These are phyloP conservation scores for Petunia axillaris DNA, from an alignment of 257 asterid species.

Conservation along the genomic window DNA sequence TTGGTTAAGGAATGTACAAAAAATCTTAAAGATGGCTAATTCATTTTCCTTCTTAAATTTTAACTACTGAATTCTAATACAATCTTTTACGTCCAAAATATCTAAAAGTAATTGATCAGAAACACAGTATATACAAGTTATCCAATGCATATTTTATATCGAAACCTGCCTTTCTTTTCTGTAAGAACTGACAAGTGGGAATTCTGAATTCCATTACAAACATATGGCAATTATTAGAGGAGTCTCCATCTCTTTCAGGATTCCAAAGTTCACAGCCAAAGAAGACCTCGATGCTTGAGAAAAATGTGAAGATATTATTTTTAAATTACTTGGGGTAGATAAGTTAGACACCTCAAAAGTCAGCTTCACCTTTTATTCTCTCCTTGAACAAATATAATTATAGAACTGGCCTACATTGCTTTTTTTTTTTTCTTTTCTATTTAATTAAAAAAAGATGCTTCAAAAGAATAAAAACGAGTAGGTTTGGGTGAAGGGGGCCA, in stretches of 20 bases:
- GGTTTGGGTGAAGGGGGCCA: neutral
- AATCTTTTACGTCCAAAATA: too few species aligned
- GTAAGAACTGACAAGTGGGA: neutral
- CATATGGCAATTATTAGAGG: neutral
- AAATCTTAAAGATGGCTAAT: too few species aligned
- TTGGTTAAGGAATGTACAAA: too few species aligned
- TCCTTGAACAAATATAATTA: neutral
- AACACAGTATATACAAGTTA: too few species aligned
- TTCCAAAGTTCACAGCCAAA: neutral
- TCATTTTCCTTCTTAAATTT: too few species aligned
- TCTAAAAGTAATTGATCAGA: too few species aligned
- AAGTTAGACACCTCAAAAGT: neutral
- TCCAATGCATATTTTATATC: too few species aligned
- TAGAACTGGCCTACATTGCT: neutral
- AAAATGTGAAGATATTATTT: neutral
- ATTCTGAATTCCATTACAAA: neutral
- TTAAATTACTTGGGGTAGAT: neutral
- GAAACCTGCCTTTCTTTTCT: too few species aligned
- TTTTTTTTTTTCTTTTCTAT: neutral
- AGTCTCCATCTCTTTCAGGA: neutral
- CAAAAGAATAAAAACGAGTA: neutral
- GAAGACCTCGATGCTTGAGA: slow-evolving; percentile 2
- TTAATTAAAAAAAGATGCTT: neutral
- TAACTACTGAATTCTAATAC: too few species aligned
- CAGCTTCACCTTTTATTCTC: neutral